Conservation (phyloP, 352 stramenopile genomes). For the Globisporangium rhizosaccharum region DNA sequence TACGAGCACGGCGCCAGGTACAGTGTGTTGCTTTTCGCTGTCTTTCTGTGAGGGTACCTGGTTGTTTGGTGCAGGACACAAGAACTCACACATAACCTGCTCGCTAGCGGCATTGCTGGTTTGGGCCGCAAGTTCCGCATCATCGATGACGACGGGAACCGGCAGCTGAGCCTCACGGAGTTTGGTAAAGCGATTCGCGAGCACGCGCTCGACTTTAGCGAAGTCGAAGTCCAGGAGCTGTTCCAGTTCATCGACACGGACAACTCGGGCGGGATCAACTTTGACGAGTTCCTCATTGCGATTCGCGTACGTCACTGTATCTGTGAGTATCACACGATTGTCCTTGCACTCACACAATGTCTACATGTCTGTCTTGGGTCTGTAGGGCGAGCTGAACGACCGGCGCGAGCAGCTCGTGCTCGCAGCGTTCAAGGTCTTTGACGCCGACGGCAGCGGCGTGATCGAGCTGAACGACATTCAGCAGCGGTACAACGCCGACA, state of each 20-base stretch:
- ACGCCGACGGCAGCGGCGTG: slow-evolving; percentile 50
- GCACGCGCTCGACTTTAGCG: slow-evolving; percentile 49
- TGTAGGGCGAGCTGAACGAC: slow-evolving; percentile 30
- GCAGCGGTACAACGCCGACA: slow-evolving; percentile 36
- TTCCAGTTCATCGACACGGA: slow-evolving; percentile 85
- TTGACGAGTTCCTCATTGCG: slow-evolving; percentile 61
- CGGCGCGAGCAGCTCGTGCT: slow-evolving; percentile 51
- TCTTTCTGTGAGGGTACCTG: neutral
- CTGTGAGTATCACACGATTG: neutral
- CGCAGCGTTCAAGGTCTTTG: slow-evolving; percentile 63
- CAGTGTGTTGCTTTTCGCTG: neutral
- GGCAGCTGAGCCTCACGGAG: slow-evolving; percentile 61
- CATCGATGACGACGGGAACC: slow-evolving; percentile 86
- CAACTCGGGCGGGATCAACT: slow-evolving; percentile 69
- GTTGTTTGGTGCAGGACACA: too few species aligned
- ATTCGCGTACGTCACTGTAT: slow-evolving; percentile 26
- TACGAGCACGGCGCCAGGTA: slow-evolving; percentile 73
- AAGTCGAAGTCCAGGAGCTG: slow-evolving; percentile 54
- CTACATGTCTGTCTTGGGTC: slow-evolving; percentile 8
- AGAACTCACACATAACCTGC: too few species aligned
- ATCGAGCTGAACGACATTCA: slow-evolving; percentile 46
- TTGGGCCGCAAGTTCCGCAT: slow-evolving; percentile 85
- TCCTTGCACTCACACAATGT: neutral
- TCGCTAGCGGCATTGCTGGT: slow-evolving; percentile 50
- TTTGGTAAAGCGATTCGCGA: slow-evolving; percentile 76